Base-by-base conservation (phyloP, 2,329 filamentous ascomycete genomes). In the Botrytis fragariae region DNA sequence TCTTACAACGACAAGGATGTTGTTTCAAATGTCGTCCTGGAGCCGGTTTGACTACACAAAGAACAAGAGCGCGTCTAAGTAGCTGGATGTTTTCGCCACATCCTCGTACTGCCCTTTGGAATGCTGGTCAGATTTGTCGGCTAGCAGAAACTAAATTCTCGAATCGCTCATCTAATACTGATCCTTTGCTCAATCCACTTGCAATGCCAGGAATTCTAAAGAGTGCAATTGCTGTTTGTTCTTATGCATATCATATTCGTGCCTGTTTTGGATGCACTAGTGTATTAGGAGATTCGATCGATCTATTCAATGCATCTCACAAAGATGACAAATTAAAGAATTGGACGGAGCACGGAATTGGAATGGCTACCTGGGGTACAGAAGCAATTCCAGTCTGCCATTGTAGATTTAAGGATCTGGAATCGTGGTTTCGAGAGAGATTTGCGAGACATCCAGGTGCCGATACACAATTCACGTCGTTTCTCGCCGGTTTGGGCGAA, bases 11-110 rank as follows among this genome's bases (percentile, higher is more conserved):
- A 63, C 69, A 71, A 54, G 69, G 59, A 54, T 71, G 69, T 25
- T 71, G 69, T 12, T 71, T 71, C 25, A 71, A 71, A 42, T 71
- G 69, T 32, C 69, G 69, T 22, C 69, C 69, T 54, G 57, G 57
- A 16, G 59, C 54, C 12, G 59, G 69, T 22, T 29, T 39, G 16
- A 39, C 59, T 37, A 39, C 35, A 8, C 69, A 63, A 12, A 71
- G 60, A 39, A 71, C 69, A 12, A 71, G 35, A 51, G 59, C 44
- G 10, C 59, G 59, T n/a, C 20, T 71, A 4, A 64, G 35, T 37
- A 62, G 60, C n/a, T 71, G 69, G 69, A 71, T 71, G 35, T 29
- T 18, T 39, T 71, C 69, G 9, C 59, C 69, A 42, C 69, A 71
- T n/a, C 69, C 69, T 7, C 57, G 59, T 25, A 71, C 69, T 14